Conservation (phyloP, 2,329 filamentous ascomycete genomes). For the Chaetothyriales sp. region DNA sequence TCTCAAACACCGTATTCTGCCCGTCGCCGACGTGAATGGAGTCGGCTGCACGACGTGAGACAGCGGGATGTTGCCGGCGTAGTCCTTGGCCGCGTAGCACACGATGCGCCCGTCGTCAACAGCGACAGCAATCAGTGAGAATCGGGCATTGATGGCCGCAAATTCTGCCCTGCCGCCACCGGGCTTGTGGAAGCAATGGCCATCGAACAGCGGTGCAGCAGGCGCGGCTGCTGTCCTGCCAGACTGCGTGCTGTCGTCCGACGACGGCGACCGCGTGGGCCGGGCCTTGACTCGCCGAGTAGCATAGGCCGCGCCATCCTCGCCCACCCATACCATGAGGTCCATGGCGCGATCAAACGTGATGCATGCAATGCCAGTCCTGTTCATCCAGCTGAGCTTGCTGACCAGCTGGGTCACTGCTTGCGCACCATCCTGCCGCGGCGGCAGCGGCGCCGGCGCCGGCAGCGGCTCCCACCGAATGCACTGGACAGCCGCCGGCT, state of each 20-base stretch:
- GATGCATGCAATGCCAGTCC: conserved; percentile 65
- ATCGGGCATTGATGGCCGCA: conserved; percentile 81
- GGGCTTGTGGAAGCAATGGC: conserved; percentile 78
- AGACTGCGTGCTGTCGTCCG: conserved; percentile 30
- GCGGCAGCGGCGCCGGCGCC: too few relatives aligned
- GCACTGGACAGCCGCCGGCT: conserved; percentile 89
- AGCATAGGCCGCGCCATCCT: conserved; percentile 75
- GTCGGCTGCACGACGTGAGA: conserved; percentile 66
- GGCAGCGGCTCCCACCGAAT: conserved; percentile 93
- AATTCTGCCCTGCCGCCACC: conserved; percentile 50
- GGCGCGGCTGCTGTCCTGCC: conserved; percentile 8
- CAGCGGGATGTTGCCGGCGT: conserved; percentile 76
- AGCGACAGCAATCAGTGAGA: conserved; percentile 81
- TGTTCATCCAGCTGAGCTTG: conserved; percentile 77
- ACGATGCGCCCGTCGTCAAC: conserved; percentile 65
- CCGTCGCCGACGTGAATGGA: conserved; percentile 53
- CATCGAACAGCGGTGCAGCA: conserved; percentile 63
- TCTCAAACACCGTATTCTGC: conserved; percentile 56
- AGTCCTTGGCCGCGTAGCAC: conserved; percentile 89
- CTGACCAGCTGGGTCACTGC: conserved; percentile 82
- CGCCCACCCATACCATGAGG: conserved; percentile 80
- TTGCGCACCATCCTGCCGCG: conserved; percentile 64
- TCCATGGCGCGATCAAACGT: conserved; percentile 95
- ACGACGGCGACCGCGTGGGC: conserved; percentile 22
- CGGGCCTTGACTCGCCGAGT: conserved; percentile 54